Evolutionary conservation across 129 eudicot species (phyloP).

Genomic region (Solidago caesia): DNA sequence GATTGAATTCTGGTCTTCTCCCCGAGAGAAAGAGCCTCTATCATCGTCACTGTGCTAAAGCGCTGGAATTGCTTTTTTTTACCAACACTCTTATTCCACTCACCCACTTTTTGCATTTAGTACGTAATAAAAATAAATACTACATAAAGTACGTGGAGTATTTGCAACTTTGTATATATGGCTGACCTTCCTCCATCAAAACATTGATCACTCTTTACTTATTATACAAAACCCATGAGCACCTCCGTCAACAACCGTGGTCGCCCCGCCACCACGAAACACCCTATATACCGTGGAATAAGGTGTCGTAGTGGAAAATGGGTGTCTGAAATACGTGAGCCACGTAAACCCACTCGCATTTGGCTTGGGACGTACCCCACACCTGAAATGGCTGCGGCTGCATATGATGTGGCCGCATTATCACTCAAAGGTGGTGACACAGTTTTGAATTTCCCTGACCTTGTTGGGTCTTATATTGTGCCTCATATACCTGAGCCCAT

Average conservation of each 20-base stretch:
- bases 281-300: constrained; percentile 31
- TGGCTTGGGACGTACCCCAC: constrained; percentile 50
- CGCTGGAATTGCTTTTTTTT: no score
- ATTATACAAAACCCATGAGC: constrained; percentile 3
- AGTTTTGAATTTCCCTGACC: constrained; percentile 36
- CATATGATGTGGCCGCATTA: constrained; percentile 44
- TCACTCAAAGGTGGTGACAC: constrained; percentile 41
- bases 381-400: constrained; percentile 43
- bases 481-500: constrained; percentile 27
- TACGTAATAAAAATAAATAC: not conserved
- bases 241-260: constrained; percentile 22
- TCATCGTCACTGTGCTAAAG: no score
- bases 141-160: not conserved
- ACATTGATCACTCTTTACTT: not conserved
- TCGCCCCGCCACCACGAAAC: constrained; percentile 25
- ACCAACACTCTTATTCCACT: not conserved
- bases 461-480: constrained; percentile 26
- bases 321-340: constrained; percentile 45
- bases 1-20: no score
- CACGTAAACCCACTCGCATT: constrained; percentile 32
- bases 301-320: constrained; percentile 40
- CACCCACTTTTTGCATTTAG: not conserved
- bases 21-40: no score
- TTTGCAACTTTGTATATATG: not conserved
- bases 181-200: not conserved